Base-by-base conservation (phyloP, 2,329 filamentous ascomycete genomes). In the Diaporthe sp. region DNA sequence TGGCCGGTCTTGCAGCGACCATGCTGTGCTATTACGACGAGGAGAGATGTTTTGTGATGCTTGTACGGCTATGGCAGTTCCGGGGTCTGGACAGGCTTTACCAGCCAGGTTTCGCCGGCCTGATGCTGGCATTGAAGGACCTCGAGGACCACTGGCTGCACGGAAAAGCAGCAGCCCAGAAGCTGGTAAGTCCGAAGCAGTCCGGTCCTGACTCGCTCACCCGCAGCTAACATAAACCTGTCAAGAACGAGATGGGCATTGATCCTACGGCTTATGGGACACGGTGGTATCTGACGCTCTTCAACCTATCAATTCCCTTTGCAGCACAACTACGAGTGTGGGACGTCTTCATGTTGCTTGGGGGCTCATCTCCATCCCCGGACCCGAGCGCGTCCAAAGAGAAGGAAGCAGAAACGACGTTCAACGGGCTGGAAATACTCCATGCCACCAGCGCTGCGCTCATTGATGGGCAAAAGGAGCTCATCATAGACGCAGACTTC, bases 1-100 rank as follows among this genome's bases (percentile, higher is more conserved):
- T 99, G 97, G 97, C 96, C 22, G 94, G 95, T 31, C 87, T 98
- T 53, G 96, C 95, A 2, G 96, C 96, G 1, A 98, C 97, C 0
- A 87, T 99, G 28, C 90, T 99, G 9, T 98, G 96, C 82, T 99
- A 99, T 83, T 99, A 96, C 83, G 96, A 98, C 78, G 97, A 99
- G 84, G 97, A 98, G 84, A 92, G 92, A 80, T 93, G 95, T 8
- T 99, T 99, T 81, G 92, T 98, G 65, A 98, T 99, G 97, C 87
- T 98, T 72, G 96, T 97, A n/a, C 92, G 97, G 34, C 88, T 99
- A 81, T 99, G 96, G 95, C 92, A 95, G 82, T 88, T 97, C 76
- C 92, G 97, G 75, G 96, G 97, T 2, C 88, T 99, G 17, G 94
- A 96, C 79, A 90, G 92, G 61, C 89, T 99, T 2, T 99, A 98